These are phyloP conservation scores for Flaveria brownii DNA, from an alignment of 129 eudicot species.

Conservation along the genomic window DNA sequence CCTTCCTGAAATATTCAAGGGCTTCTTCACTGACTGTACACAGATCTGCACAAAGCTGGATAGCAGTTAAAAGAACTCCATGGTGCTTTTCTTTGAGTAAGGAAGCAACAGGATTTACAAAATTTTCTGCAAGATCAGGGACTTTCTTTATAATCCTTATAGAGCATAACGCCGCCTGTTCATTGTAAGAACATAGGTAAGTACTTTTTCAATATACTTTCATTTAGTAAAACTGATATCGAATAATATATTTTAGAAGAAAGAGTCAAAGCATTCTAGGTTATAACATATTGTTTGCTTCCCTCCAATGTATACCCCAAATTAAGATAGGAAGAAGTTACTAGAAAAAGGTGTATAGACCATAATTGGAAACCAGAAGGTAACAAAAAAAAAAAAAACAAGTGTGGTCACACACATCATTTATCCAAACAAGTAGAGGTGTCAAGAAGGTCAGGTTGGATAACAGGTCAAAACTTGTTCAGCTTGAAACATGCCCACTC, in stretches of 20 bases:
- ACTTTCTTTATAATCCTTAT: conserved; percentile 92
- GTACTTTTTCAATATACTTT: not conserved
- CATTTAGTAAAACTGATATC: not conserved
- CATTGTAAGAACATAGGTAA: conserved; percentile 37
- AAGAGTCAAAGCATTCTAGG: conserved; percentile 15
- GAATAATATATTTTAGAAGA: not conserved
- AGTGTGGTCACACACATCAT: not conserved
- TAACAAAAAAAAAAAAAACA: not conserved
- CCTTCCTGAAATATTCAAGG: conserved; percentile 90
- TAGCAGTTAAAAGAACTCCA: conserved; percentile 81
- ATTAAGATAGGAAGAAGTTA: not conserved
- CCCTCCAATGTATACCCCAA: not conserved
- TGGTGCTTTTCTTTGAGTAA: conserved; percentile 93
- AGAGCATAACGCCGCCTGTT: conserved; percentile 89
- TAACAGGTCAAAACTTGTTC: not conserved
- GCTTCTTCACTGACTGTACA: conserved; percentile 83
- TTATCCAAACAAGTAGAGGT: conserved; percentile 12
- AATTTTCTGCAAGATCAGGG: conserved; percentile 87
- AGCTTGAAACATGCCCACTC: not conserved
- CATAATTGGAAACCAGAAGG: not conserved
- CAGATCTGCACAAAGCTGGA: conserved; percentile 83
- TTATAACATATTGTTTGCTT: not conserved
- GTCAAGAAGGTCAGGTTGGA: not conserved
- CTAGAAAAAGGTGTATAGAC: conserved; percentile 4
- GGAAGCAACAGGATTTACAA: conserved; percentile 79